Evolutionary conservation across 768 basidiomycete genomes (phyloP).

Genomic region (Suillus fuscotomentosus): DNA sequence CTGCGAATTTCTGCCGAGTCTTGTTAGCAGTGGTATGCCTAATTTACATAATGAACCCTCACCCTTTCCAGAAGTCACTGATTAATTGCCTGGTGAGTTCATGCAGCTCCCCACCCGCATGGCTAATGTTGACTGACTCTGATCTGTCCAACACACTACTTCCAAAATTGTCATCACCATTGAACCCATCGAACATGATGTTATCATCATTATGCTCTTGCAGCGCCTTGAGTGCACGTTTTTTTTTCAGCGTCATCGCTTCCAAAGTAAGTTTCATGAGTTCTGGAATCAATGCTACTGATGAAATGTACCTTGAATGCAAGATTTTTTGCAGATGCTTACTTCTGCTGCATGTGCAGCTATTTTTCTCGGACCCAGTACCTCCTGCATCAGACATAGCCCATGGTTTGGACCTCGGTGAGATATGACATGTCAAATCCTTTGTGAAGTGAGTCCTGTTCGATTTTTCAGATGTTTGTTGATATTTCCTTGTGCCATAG

Average conservation of each 20-base stretch:
- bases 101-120: background rate
- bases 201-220: background rate
- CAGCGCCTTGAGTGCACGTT: background rate
- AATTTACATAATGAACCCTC: background rate
- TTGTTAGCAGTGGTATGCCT: too few species aligned
- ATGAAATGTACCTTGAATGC: background rate
- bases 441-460: background rate
- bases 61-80: constrained; percentile 2
- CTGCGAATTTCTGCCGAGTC: background rate
- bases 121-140: background rate
- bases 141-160: background rate
- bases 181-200: too few species aligned
- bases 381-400: background rate
- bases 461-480: background rate
- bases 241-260: background rate
- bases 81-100: background rate
- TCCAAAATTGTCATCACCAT: background rate
- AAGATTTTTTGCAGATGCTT: background rate
- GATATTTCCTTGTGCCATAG: too few species aligned
- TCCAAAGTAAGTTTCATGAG: background rate
- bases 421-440: background rate
- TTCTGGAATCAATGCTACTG: too few species aligned
- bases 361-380: background rate
- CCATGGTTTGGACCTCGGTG: background rate
- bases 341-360: background rate